Evolutionary conservation across 2,329 filamentous ascomycete genomes (phyloP).

Genomic region (Niveomyces coronatus): DNA sequence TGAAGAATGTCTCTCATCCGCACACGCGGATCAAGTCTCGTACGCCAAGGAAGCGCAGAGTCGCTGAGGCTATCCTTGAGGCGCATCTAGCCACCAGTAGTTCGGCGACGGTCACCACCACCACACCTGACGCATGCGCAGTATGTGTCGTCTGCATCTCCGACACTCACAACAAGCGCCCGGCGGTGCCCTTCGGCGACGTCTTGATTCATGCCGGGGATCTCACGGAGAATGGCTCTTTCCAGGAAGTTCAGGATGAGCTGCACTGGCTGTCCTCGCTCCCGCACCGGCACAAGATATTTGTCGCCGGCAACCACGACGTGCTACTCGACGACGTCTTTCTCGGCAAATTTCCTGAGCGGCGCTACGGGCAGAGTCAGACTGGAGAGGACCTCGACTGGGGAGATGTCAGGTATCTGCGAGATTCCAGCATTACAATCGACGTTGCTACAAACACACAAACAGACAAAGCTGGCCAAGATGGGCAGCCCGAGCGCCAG

Average conservation of each 20-base stretch:
- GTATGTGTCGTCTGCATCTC: constrained; percentile 5
- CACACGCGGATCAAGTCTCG: no score
- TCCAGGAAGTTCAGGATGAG: constrained; percentile 25
- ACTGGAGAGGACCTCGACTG: constrained; percentile 14
- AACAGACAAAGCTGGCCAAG: constrained; percentile 1
- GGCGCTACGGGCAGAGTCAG: constrained; percentile 12
- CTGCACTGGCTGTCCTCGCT: constrained; percentile 23
- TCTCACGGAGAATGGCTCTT: constrained; percentile 21
- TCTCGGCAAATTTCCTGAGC: constrained; percentile 1
- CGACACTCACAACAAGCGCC: constrained; percentile 1
- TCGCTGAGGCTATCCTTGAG: not conserved
- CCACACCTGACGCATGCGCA: not conserved
- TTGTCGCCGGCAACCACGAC: constrained; percentile 4
- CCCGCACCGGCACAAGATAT: constrained; percentile 15
- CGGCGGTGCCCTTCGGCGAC: not conserved
- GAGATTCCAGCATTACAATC: constrained; percentile 11
- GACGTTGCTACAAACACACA: not conserved
- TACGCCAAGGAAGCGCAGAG: no score
- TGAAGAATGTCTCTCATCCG: no score
- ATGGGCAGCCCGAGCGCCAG: not conserved
- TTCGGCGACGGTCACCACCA: no score
- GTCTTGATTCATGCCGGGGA: constrained; percentile 5
- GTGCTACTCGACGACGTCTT: constrained; percentile 3
- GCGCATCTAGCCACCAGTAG: not conserved
- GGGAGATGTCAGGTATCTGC: constrained; percentile 15